A percentile compares a stretch with the other conserved stretches of the same genome.
Evolutionary conservation across 2,329 filamentous ascomycete species (phyloP).

Genomic region (Gaeumannomyces tritici): DNA sequence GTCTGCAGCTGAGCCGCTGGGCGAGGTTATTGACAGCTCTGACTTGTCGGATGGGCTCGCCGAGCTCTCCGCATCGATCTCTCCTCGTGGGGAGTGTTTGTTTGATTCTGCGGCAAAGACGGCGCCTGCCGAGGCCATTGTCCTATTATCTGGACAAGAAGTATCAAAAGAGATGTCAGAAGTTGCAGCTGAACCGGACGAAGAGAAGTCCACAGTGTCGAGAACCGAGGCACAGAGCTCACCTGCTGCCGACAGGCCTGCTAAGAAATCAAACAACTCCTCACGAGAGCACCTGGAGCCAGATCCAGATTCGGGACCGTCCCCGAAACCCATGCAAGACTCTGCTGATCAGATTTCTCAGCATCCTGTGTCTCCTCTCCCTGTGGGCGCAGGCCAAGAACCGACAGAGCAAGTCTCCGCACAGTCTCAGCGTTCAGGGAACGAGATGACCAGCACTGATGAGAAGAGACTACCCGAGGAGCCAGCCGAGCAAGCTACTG

Average conservation of each 20-base stretch:
- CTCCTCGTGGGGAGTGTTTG: not conserved
- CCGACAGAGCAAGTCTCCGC: too few species aligned
- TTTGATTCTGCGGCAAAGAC: not conserved
- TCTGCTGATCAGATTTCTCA: not conserved
- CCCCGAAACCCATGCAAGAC: not conserved
- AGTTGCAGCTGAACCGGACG: too few species aligned
- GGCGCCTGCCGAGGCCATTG: not conserved
- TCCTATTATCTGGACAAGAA: not conserved
- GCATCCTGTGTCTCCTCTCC: not conserved
- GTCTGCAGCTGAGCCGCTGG: too few species aligned
- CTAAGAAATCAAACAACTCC: not conserved
- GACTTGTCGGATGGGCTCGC: not conserved
- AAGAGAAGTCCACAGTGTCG: not conserved
- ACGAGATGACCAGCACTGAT: not conserved
- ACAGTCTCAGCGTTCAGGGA: not conserved
- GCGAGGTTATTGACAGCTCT: not conserved
- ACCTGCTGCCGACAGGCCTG: not conserved
- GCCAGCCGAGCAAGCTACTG: not conserved
- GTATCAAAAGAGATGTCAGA: not conserved
- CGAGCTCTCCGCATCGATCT: not conserved
- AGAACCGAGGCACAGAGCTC: not conserved
- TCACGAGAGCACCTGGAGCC: not conserved
- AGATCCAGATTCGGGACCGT: not conserved
- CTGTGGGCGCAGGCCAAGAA: not conserved
- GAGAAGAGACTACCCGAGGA: not conserved